Percentiles rank a stretch among this genome's conserved stretches.
Conservation (phyloP, 768 basidiomycete genomes). For the Sarcomyxa edulis region DNA sequence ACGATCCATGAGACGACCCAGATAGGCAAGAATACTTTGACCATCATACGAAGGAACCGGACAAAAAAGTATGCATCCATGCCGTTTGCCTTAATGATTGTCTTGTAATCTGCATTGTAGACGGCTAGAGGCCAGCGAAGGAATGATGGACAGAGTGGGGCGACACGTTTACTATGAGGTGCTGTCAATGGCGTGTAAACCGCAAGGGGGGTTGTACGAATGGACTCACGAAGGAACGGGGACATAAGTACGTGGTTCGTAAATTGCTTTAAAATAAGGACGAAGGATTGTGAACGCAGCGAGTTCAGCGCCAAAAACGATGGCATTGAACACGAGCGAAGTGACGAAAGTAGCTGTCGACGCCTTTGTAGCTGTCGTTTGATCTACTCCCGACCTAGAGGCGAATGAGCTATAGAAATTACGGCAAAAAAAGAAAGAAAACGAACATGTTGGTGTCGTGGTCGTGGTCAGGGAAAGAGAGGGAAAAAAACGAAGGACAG, state of each 20-base stretch:
- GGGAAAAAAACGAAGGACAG: not conserved
- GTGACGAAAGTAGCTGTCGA: constrained; percentile 79
- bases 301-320: constrained; percentile 68
- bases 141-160: constrained; percentile 41
- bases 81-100: constrained; percentile 66
- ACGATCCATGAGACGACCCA: constrained; percentile 88
- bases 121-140: constrained; percentile 68
- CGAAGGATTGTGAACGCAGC: constrained; percentile 77
- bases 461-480: constrained; percentile 2
- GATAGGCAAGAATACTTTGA: constrained; percentile 78
- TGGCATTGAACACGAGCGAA: constrained; percentile 78
- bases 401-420: not conserved
- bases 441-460: constrained; percentile 11
- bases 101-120: constrained; percentile 54
- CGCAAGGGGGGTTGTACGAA: not conserved
- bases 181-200: not conserved
- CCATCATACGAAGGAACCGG: constrained; percentile 83
- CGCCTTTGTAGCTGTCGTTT: constrained; percentile 41
- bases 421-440: constrained; percentile 1
- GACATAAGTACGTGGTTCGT: constrained; percentile 79
- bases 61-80: constrained; percentile 93
- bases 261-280: constrained; percentile 82
- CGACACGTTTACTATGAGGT: constrained; percentile 59
- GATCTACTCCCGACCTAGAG: constrained; percentile 30
- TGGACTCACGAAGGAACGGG: constrained; percentile 34